Conservation (phyloP, 257 asterid species). For the Scutellaria barbata region DNA sequence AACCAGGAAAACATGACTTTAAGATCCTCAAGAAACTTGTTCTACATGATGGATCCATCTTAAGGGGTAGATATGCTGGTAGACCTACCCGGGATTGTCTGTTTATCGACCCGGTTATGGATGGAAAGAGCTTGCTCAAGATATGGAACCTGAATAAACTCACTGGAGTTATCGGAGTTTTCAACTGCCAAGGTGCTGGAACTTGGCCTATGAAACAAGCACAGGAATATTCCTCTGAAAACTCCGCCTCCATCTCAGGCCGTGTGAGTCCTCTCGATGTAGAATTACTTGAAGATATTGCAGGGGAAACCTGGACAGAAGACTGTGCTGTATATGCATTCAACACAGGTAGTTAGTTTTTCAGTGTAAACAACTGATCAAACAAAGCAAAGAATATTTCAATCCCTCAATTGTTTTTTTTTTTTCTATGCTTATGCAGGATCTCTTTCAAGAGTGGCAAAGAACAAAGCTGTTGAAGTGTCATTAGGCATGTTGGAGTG, state of each 20-base stretch:
- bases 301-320: conserved; percentile 54
- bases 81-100: conserved; percentile 68
- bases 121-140: conserved; percentile 70
- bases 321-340: conserved; percentile 56
- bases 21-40: conserved; percentile 64
- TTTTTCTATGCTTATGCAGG: conserved; percentile 33
- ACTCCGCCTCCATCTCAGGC: conserved; percentile 36
- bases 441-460: conserved; percentile 48
- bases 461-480: conserved; percentile 41
- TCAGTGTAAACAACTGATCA: background rate
- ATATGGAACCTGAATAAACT: conserved; percentile 75
- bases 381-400: background rate
- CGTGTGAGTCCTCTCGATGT: conserved; percentile 54
- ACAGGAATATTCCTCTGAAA: conserved; percentile 13
- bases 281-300: conserved; percentile 54
- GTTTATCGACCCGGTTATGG: conserved; percentile 64
- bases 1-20: conserved; percentile 65
- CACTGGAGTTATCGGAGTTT: conserved; percentile 63
- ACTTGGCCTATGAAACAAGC: conserved; percentile 57
- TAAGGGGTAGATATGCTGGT: conserved; percentile 65
- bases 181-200: conserved; percentile 84
- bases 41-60: conserved; percentile 67
- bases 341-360: conserved; percentile 43
- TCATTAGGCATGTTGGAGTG: conserved; percentile 47
- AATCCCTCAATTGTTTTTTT: background rate